A percentile compares a stretch with the other conserved stretches of the same genome.
Evolutionary conservation across 768 basidiomycete genomes (phyloP).

Genomic region (Panellus pusillus): DNA sequence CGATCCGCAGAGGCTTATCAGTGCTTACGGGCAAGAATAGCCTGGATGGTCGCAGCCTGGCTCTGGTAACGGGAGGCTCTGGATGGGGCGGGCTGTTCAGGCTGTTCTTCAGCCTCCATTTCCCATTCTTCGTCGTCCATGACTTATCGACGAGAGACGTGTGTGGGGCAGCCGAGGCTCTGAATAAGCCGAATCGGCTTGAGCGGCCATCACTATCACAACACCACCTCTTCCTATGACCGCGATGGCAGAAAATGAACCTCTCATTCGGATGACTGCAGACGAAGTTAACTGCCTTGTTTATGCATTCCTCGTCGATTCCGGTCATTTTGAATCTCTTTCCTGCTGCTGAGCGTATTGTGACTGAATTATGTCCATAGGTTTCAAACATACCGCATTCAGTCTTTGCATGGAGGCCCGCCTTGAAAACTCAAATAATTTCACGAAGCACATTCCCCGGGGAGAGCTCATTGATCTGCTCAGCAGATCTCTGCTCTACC

Average conservation of each 20-base stretch:
- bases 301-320: slow-evolving; percentile 81
- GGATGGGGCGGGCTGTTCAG: slow-evolving; percentile 22
- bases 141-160: no score
- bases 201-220: no score
- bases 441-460: slow-evolving; percentile 73
- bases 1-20: neutral
- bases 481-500: slow-evolving; percentile 75
- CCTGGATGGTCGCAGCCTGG: slow-evolving; percentile 16
- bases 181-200: no score
- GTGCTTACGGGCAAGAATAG: slow-evolving; percentile 15
- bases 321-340: slow-evolving; percentile 48
- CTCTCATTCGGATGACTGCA: slow-evolving; percentile 65
- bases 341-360: neutral
- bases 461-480: slow-evolving; percentile 83
- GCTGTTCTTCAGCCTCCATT: slow-evolving; percentile 29
- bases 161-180: no score
- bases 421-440: slow-evolving; percentile 66
- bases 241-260: slow-evolving; percentile 20
- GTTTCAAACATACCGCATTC: slow-evolving; percentile 82
- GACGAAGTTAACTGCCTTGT: slow-evolving; percentile 87
- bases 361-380: slow-evolving; percentile 36
- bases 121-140: slow-evolving; percentile 35
- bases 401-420: slow-evolving; percentile 73
- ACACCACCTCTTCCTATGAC: neutral
- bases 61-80: neutral